Evolutionary conservation across 2,329 filamentous ascomycete genomes (phyloP).

Genomic region (Tothia fuscella): DNA sequence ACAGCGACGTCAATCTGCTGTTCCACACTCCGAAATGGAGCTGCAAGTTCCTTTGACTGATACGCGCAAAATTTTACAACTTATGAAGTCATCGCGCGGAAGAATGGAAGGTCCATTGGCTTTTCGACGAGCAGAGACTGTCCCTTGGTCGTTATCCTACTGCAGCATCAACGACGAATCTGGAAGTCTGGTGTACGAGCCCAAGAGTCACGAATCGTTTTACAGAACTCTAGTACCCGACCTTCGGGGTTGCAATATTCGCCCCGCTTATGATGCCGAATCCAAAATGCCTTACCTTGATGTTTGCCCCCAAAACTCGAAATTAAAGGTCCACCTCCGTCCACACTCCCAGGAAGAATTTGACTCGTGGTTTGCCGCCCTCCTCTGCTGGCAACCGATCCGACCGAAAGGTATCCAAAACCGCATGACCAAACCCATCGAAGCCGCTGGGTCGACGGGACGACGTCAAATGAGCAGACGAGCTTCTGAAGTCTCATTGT

Average conservation of each 20-base stretch:
- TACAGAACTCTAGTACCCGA: constrained; percentile 59
- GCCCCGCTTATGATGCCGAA: constrained; percentile 36
- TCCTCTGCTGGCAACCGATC: constrained; percentile 72
- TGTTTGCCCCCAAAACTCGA: constrained; percentile 40
- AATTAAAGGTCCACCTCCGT: constrained; percentile 51
- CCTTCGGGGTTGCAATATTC: constrained; percentile 60
- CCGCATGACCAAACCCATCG: constrained; percentile 40
- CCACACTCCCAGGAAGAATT: constrained; percentile 54
- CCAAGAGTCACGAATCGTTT: constrained; percentile 52
- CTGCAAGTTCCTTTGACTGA: constrained; percentile 46
- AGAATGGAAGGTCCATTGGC: constrained; percentile 70
- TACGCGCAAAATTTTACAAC: constrained; percentile 56
- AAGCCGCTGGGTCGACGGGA: constrained; percentile 23
- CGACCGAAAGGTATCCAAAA: constrained; percentile 44
- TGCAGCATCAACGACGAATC: constrained; percentile 68
- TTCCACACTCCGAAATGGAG: no score
- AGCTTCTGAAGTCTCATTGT: constrained; percentile 37
- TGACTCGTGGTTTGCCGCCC: constrained; percentile 67
- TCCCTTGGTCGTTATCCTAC: constrained; percentile 57
- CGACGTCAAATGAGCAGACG: constrained; percentile 30
- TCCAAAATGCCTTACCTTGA: constrained; percentile 38
- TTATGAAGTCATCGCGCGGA: constrained; percentile 69
- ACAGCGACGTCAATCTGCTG: no score
- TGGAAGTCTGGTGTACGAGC: constrained; percentile 63
- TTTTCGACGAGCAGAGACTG: constrained; percentile 51